A percentile compares a stretch with the other conserved stretches of the same genome.
These are phyloP conservation scores for Boletus eberwhitei DNA, from an alignment of 768 basidiomycete species.

Conservation along the genomic window DNA sequence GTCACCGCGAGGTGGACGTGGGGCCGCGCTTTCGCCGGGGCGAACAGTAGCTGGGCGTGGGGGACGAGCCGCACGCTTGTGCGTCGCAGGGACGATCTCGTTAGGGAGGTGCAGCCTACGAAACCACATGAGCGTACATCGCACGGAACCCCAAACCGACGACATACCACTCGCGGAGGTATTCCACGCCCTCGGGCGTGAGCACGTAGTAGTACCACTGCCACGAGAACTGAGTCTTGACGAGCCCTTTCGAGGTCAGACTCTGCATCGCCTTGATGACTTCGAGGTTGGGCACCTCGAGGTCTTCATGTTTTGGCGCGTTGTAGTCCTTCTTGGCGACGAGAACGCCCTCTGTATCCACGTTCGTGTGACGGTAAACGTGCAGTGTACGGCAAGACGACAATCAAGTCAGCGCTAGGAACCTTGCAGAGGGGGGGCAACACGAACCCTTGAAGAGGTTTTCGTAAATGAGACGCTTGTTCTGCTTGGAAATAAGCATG, in stretches of 20 bases:
- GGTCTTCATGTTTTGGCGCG: constrained; percentile 93
- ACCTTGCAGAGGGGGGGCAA: not conserved
- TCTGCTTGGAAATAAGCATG: constrained; percentile 97
- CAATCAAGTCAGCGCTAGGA: not conserved
- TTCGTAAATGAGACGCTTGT: constrained; percentile 96
- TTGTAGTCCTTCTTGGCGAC: constrained; percentile 99
- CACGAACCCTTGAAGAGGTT: constrained; percentile 98
- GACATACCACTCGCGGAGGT: constrained; percentile 81
- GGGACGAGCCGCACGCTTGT: constrained; percentile 93
- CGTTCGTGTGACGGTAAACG: not conserved
- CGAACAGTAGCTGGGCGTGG: constrained; percentile 77
- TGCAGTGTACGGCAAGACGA: not conserved
- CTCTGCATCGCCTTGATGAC: constrained; percentile 72
- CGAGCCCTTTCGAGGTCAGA: constrained; percentile 72
- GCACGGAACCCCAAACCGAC: not conserved
- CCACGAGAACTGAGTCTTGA: constrained; percentile 99
- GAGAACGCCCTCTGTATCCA: constrained; percentile 82
- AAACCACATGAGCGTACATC: not conserved
- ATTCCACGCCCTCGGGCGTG: constrained; percentile 96
- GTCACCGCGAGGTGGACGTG: constrained; percentile 86
- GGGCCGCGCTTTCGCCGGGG: constrained; percentile 69
- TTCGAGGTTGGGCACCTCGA: constrained; percentile 66
- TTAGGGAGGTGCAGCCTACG: constrained; percentile 85
- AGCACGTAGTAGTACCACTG: constrained; percentile 98
- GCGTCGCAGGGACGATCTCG: constrained; percentile 96